Percentiles rank a stretch among this genome's conserved stretches.
Evolutionary conservation across 2,329 filamentous ascomycete genomes (phyloP).

Genomic region (Escovopsis sp.): DNA sequence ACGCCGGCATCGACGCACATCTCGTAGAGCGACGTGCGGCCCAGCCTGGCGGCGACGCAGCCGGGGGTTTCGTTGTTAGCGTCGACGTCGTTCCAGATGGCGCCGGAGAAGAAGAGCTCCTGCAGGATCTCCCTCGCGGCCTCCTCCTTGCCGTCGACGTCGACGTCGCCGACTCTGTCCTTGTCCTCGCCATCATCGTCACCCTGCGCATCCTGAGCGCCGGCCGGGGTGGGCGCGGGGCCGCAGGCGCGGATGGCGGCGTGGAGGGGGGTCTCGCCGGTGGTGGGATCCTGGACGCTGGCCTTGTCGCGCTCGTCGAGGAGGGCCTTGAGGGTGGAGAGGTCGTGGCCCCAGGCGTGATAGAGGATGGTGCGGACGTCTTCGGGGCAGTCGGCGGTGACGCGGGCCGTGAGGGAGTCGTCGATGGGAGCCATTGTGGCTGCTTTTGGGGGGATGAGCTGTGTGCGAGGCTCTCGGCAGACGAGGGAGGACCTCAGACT

Average conservation of each 20-base stretch:
- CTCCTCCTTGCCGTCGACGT: conserved; percentile 32
- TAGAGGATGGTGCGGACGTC: conserved; percentile 36
- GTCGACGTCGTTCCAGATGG: conserved; percentile 96
- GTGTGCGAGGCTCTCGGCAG: background rate
- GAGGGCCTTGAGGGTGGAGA: conserved; percentile 51
- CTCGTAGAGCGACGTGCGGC: conserved; percentile 58
- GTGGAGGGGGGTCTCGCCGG: conserved; percentile 78
- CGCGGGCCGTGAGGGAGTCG: conserved; percentile 38
- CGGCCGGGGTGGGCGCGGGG: conserved; percentile 13
- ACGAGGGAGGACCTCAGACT: no score
- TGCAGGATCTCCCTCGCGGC: conserved; percentile 53
- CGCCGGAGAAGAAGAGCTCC: conserved; percentile 71
- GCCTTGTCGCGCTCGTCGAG: conserved; percentile 46
- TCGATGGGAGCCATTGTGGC: conserved; percentile 20
- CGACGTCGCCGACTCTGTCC: conserved; percentile 15
- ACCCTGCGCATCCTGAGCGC: conserved; percentile 4
- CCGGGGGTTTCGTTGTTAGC: conserved; percentile 77
- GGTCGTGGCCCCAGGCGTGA: conserved; percentile 45
- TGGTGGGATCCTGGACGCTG: conserved; percentile 71
- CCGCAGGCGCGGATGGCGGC: conserved; percentile 71
- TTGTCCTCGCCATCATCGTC: conserved; percentile 5
- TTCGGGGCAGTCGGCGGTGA: conserved; percentile 37
- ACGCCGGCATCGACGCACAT: conserved; percentile 82
- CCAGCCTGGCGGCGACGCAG: conserved; percentile 62
- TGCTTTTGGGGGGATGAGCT: background rate